These are phyloP conservation scores for Dendrothele bispora DNA, from an alignment of 768 basidiomycete genomes.

Conservation along the genomic window DNA sequence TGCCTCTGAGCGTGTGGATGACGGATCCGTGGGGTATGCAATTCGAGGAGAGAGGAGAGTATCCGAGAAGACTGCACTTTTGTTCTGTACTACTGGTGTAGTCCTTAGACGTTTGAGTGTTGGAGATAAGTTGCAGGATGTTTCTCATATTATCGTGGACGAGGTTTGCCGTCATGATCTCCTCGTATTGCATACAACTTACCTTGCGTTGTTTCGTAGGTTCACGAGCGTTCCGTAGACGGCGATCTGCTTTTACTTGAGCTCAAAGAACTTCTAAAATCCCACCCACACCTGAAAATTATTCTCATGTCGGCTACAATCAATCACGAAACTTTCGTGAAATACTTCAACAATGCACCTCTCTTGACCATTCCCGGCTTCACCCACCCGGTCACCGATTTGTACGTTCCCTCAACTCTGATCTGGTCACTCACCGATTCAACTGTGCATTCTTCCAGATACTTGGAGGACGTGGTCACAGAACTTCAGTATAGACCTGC, in stretches of 20 bases:
- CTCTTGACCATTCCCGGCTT: constrained; percentile 83
- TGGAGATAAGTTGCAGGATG: constrained; percentile 65
- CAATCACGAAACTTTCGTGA: constrained; percentile 81
- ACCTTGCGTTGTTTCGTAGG: constrained; percentile 39
- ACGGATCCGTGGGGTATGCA: constrained; percentile 82
- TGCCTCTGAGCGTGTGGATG: constrained; percentile 73
- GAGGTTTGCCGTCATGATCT: constrained; percentile 52
- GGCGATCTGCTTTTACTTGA: constrained; percentile 88
- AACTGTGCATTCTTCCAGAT: constrained; percentile 49
- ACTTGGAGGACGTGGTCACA: constrained; percentile 79
- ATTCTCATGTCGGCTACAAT: constrained; percentile 95
- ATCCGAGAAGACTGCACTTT: constrained; percentile 62
- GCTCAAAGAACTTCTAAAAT: constrained; percentile 69
- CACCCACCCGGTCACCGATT: constrained; percentile 74
- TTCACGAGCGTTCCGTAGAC: constrained; percentile 91
- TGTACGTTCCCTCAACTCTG: constrained; percentile 38
- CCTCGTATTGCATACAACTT: not conserved
- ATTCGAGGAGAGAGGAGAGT: constrained; percentile 86
- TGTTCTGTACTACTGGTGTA: constrained; percentile 97
- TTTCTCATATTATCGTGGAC: constrained; percentile 88
- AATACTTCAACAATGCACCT: constrained; percentile 83
- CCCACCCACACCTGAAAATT: constrained; percentile 69
- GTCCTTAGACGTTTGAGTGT: constrained; percentile 75
- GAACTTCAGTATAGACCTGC: constrained; percentile 55
- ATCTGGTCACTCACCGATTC: not conserved